A percentile compares a stretch with the other conserved stretches of the same genome.
Conservation (phyloP, 805 yeast genomes). For the Spathaspora boniae region DNA sequence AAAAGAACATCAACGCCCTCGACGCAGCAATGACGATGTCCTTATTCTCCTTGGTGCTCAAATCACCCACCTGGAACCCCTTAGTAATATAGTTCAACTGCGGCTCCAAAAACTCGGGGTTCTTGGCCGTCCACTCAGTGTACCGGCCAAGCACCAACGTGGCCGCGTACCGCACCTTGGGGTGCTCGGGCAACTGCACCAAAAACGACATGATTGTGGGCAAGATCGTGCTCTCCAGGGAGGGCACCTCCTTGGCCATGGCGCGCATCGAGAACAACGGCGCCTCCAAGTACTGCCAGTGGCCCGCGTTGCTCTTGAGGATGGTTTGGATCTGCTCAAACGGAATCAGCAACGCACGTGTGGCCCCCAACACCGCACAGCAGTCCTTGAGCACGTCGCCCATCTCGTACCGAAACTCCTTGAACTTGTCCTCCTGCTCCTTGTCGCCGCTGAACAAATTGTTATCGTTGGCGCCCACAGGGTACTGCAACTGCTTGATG, state of each 20-base stretch:
- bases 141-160: slow-evolving; percentile 93
- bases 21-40: slow-evolving; percentile 82
- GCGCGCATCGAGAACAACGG: slow-evolving; percentile 85
- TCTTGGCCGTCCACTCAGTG: slow-evolving; percentile 89
- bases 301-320: slow-evolving; percentile 20
- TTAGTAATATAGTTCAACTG: slow-evolving; percentile 80
- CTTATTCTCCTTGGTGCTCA: slow-evolving; percentile 14
- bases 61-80: slow-evolving; percentile 50
- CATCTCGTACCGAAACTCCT: slow-evolving; percentile 92
- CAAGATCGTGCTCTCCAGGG: slow-evolving; percentile 58
- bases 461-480: slow-evolving; percentile 33
- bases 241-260: slow-evolving; percentile 87
- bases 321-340: slow-evolving; percentile 52
- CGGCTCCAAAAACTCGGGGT: slow-evolving; percentile 76
- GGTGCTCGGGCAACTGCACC: slow-evolving; percentile 74
- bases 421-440: slow-evolving; percentile 88
- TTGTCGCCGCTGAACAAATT: slow-evolving; percentile 58
- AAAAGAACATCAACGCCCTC: slow-evolving; percentile 89
- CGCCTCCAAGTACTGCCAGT: slow-evolving; percentile 89
- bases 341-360: slow-evolving; percentile 67
- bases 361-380: slow-evolving; percentile 83
- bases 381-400: slow-evolving; percentile 98
- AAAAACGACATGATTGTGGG: slow-evolving; percentile 74
- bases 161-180: slow-evolving; percentile 86
- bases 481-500: slow-evolving; percentile 72